phyloP scores from a whole-genome alignment of 176 grass and related monocot species.

The Musa troglodytarum region DNA sequence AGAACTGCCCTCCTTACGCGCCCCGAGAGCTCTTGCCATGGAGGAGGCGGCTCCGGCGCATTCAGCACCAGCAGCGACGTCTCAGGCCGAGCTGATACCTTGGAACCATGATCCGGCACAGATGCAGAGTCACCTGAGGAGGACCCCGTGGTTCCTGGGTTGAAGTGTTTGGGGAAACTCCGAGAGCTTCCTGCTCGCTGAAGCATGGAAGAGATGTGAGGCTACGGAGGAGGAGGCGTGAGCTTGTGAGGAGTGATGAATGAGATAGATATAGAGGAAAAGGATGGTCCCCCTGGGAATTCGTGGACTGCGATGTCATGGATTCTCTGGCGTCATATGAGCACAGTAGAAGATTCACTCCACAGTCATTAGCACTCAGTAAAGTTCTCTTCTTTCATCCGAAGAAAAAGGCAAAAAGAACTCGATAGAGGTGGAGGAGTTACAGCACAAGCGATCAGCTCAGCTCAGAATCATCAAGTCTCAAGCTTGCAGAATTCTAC shows the following conservation, averaged over 20 bases:
- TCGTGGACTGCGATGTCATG: neutral
- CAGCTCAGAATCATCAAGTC: too few relatives aligned
- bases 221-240: neutral
- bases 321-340: neutral
- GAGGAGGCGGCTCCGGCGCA: constrained; percentile 29
- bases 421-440: too few relatives aligned
- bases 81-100: neutral
- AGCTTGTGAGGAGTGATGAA: neutral
- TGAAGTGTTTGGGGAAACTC: constrained; percentile 28
- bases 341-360: too few relatives aligned
- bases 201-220: neutral
- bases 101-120: neutral
- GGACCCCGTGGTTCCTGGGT: neutral
- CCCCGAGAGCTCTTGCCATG: constrained; percentile 28
- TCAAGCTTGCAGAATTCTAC: too few relatives aligned
- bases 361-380: too few relatives aligned
- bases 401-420: too few relatives aligned
- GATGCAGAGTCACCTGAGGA: neutral
- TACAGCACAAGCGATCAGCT: too few relatives aligned
- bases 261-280: neutral
- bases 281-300: neutral
- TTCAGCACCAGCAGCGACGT: constrained; percentile 28
- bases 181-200: neutral
- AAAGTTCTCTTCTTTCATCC: too few relatives aligned
- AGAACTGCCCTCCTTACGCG: constrained; percentile 17